Evolutionary conservation across 148 eudicot species (phyloP).

Genomic region (Rhododendron williamsianum): DNA sequence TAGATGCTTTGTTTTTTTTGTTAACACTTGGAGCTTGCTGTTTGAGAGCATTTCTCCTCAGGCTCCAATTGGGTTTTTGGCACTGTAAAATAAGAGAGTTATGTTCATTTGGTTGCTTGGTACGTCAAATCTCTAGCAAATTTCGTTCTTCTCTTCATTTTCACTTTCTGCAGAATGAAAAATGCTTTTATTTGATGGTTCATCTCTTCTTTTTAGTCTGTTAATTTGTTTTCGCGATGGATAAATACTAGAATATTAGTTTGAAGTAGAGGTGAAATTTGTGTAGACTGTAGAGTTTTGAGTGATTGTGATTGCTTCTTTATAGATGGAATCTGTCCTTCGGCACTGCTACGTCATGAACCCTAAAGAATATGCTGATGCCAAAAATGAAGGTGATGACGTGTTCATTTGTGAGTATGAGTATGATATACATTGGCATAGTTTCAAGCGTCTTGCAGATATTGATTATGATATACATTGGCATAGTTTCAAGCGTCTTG

Average conservation of each 20-base stretch:
- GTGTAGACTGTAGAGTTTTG: neutral
- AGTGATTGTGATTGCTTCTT: conserved; percentile 9
- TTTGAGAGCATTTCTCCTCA: neutral
- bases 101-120: neutral
- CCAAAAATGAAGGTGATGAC: conserved; percentile 86
- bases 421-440: conserved; percentile 84
- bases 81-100: neutral
- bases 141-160: neutral
- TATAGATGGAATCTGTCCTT: conserved; percentile 87
- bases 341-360: conserved; percentile 83
- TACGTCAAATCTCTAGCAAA: neutral
- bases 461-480: conserved; percentile 44
- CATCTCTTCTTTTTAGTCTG: neutral
- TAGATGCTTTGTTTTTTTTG: neutral
- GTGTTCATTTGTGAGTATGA: conserved; percentile 92
- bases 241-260: neutral
- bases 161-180: neutral
- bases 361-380: conserved; percentile 72
- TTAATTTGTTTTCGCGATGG: neutral
- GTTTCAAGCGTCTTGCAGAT: conserved; percentile 90
- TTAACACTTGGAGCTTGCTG: neutral
- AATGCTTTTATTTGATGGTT: neutral
- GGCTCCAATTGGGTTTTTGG: neutral
- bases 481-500: conserved; percentile 90
- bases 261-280: neutral